These are phyloP conservation scores for Choiromyces venosus DNA, from an alignment of 495 filamentous ascomycete species.

Conservation along the genomic window DNA sequence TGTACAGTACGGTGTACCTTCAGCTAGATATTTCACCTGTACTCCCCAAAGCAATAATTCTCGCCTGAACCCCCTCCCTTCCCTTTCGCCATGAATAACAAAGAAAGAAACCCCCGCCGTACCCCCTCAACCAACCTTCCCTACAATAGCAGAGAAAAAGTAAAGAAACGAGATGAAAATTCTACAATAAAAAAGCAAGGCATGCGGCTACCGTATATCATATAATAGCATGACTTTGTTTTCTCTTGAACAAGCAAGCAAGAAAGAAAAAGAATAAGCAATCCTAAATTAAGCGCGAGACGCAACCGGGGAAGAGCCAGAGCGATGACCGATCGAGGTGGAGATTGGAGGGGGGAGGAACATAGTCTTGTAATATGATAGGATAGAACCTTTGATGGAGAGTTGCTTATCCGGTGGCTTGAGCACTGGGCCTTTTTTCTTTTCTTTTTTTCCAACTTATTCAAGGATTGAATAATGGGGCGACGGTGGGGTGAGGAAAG, in stretches of 20 bases:
- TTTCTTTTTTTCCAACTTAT: background rate
- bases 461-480: background rate
- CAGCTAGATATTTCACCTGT: constrained; percentile 3
- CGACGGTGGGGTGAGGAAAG: too few species aligned
- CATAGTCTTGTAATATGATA: background rate
- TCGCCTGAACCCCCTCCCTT: background rate
- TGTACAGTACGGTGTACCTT: too few species aligned
- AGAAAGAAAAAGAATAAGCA: background rate
- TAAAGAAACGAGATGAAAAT: background rate
- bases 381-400: background rate
- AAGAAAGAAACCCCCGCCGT: background rate
- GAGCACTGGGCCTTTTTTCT: background rate
- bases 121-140: background rate
- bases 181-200: background rate
- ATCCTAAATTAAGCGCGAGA: background rate
- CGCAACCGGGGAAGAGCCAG: background rate
- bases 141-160: background rate
- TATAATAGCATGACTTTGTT: background rate
- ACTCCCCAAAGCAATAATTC: background rate
- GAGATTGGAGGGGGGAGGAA: background rate
- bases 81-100: background rate
- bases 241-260: background rate
- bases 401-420: background rate
- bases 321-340: background rate
- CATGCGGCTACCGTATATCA: too few species aligned